These are phyloP conservation scores for Phytophthora melonis DNA, from an alignment of 352 stramenopile species.

Conservation along the genomic window DNA sequence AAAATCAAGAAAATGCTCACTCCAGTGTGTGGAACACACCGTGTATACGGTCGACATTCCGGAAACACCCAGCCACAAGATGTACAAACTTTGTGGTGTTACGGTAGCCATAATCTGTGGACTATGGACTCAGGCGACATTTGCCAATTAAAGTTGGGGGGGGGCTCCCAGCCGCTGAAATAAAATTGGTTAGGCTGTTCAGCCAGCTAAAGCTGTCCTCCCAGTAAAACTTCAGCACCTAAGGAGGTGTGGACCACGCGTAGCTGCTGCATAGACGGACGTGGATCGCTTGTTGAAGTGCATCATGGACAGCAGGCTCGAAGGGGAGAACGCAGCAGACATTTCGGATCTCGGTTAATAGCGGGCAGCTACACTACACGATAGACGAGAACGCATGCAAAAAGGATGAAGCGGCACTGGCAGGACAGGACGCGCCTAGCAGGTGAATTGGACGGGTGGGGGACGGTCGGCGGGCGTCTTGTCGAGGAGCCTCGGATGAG, in stretches of 20 bases:
- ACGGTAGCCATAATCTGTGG: too few species aligned
- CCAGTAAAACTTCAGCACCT: constrained; percentile 24
- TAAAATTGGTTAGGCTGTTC: too few species aligned
- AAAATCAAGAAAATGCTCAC: too few species aligned
- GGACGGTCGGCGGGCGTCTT: constrained; percentile 7
- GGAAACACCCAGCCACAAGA: too few species aligned
- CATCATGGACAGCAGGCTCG: background rate
- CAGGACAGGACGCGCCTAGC: constrained; percentile 12
- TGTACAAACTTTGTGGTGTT: too few species aligned
- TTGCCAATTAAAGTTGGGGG: too few species aligned
- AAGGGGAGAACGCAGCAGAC: background rate
- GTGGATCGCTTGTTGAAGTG: constrained; percentile 18
- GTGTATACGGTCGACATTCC: too few species aligned
- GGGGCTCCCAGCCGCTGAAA: too few species aligned
- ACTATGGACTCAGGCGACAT: too few species aligned
- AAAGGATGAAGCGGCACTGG: constrained; percentile 6
- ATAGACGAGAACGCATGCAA: constrained; percentile 13
- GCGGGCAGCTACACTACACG: constrained; percentile 5
- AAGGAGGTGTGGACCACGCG: constrained; percentile 27
- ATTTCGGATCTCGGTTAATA: constrained; percentile 8
- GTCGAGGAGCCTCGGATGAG: background rate
- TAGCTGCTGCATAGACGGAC: constrained; percentile 10
- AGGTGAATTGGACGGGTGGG: constrained; percentile 1
- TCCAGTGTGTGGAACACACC: too few species aligned
- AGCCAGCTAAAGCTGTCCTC: too few species aligned